Base-by-base conservation (phyloP, 1,284 basidiomycete species). In the Trametes hirsuta region DNA sequence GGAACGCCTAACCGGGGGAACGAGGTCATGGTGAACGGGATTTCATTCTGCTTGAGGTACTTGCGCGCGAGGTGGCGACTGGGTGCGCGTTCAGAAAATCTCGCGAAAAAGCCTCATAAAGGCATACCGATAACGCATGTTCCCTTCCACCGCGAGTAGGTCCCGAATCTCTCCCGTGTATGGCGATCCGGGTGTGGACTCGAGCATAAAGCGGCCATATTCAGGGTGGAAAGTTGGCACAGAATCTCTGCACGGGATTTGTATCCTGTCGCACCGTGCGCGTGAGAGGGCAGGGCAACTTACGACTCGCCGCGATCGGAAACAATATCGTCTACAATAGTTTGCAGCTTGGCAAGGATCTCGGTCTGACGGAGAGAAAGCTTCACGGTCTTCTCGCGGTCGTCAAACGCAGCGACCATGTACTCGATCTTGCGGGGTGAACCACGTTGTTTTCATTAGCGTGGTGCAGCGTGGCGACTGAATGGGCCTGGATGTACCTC, bases 131-230 rank as follows among this genome's bases (percentile, higher is more conserved):
- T 67, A 59, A 53, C 65, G 87, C 97, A 99, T 99, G 77, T 99
- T 95, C 51, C 80, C 77, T 78, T 99, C 97, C 9, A 99, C 97
- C 6, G 88, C 85, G 48, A 97, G 80, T 14, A 99, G 82, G 74
- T 97, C 94, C 50, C 82, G 81, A 39, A 97, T 85, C 24, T 84
- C 90, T 15, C 93, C 94, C 6, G 93, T 91, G 77, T 98, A 99
- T 1, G 97, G 97, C 44, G 86, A 85, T 2, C 97, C 97, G 0
- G 97, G 97, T 0, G 97, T 99, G 6, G 94, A 95, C 76, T 99
- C 97, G 58, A 99, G 83, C 97, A 99, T 99, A 80, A 94, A 99
- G 42, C 96, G 86, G 50, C 97, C 97, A 78, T 97, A 99, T 76
- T 99, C 97, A 14, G 97, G 97, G 73, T 99, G 97, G 73, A 97